Conservation (phyloP, 2,329 filamentous ascomycete genomes). For the Fusarium virguliforme region DNA sequence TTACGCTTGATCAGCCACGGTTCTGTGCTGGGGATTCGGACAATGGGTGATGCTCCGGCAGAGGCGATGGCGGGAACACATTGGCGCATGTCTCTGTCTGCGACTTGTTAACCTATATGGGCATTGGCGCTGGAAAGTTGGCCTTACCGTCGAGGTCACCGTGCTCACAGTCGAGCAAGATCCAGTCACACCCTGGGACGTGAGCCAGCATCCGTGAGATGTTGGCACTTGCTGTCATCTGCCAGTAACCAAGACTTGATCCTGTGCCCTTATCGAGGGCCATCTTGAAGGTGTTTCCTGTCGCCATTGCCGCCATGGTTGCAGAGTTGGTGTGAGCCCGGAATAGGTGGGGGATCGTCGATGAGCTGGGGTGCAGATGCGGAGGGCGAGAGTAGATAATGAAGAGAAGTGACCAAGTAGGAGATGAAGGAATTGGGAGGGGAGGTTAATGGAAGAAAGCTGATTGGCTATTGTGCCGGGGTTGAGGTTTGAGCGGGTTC, state of each 20-base stretch:
- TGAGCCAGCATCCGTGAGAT: slow-evolving; percentile 30
- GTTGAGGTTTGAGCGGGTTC: neutral
- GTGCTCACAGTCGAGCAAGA: slow-evolving; percentile 27
- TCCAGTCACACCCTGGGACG: slow-evolving; percentile 23
- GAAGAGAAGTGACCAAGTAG: neutral
- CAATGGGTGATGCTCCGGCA: slow-evolving; percentile 32
- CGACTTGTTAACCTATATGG: neutral
- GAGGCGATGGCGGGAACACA: slow-evolving; percentile 29
- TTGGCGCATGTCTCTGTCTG: slow-evolving; percentile 28
- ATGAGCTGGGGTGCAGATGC: neutral
- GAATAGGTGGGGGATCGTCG: neutral
- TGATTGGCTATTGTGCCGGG: neutral
- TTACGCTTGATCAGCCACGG: slow-evolving; percentile 30
- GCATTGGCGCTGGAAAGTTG: accelerated
- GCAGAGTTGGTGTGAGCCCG: neutral
- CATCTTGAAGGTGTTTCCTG: slow-evolving; percentile 18
- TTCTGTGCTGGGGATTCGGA: slow-evolving; percentile 27
- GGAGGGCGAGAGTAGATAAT: neutral
- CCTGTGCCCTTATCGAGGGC: slow-evolving; percentile 18
- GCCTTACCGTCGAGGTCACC: slow-evolving; percentile 23
- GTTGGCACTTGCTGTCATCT: slow-evolving; percentile 29
- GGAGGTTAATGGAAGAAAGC: no score
- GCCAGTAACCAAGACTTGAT: slow-evolving; percentile 25
- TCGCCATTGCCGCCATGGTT: slow-evolving; percentile 10
- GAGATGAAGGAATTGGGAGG: neutral